Evolutionary conservation across 2,329 filamentous ascomycete species (phyloP), one percentile per base, ranked within the genome.

Genomic region (Aspergillus intermedius): DNA sequence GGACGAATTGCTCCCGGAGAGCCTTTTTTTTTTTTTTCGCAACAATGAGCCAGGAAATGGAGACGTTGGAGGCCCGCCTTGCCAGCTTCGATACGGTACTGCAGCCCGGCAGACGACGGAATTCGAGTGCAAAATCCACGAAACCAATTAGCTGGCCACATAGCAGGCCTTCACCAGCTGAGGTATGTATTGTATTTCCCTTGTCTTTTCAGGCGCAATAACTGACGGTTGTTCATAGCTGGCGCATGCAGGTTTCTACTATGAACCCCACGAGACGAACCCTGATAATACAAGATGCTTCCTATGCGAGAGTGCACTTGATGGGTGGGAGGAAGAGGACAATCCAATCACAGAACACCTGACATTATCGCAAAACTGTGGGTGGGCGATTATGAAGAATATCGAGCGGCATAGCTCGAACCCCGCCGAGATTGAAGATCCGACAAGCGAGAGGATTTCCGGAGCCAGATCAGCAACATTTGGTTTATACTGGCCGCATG

Each of bases 211-310:
- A 52, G 45, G 25, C 54, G 61, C 28, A 28, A 19, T 49, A 9
- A 40, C 49, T 59, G 44, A 53, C 44, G 45, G 35, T 10, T 43
- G n/a, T n/a, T 40, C 43, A 41, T 64, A 95, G 87, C 84, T 98
- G 60, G 91, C 93, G 4, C 83, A 81, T 62, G 91, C 93, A 49
- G 93, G 93, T 34, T 95, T 98, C 73, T 93, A 86, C 72, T 97
- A 88, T 72, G 81, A 84, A 52, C 91, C 93, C 2, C 82, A 80
- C 12, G 76, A 81, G 45, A 78, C 81, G 42, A 87, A 83, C 61
- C 84, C 84, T 34, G 93, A 98, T 68, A 97, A 97, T 67, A 88
- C 88, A 43, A 80, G 82, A 57, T 98, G 93, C 68, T 97, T 94
- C 68, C 77, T 90, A 34, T 98, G 93, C 72, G 75, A 82, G 53